Evolutionary conservation across 805 yeast genomes (phyloP).

Genomic region (Nakazawaea wickerhamii): DNA sequence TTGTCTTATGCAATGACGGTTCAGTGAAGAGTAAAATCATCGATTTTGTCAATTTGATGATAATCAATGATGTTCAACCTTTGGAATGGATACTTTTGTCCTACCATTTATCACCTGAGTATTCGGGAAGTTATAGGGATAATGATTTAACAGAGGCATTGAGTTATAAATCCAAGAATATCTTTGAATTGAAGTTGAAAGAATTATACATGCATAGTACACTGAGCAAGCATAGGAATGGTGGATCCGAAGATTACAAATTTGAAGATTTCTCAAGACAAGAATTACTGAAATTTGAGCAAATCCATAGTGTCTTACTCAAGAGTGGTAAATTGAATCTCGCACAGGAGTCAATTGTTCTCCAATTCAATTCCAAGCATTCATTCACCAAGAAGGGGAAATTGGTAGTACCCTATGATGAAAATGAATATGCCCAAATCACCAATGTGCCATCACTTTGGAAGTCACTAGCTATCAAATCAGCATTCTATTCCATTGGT

Average conservation of each 20-base stretch:
- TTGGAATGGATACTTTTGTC: constrained; percentile 49
- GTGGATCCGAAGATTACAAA: neutral
- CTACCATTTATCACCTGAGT: constrained; percentile 42
- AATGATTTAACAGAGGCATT: constrained; percentile 33
- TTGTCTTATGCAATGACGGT: constrained; percentile 10
- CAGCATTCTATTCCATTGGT: constrained; percentile 39
- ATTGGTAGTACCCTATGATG: constrained; percentile 16
- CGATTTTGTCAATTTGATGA: constrained; percentile 31
- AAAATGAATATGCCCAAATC: neutral
- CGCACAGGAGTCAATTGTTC: constrained; percentile 12
- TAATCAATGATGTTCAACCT: constrained; percentile 32
- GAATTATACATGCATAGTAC: constrained; percentile 16
- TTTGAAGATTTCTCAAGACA: constrained; percentile 13
- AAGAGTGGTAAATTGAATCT: constrained; percentile 13
- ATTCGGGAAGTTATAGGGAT: constrained; percentile 41
- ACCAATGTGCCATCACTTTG: constrained; percentile 14
- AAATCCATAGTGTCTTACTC: constrained; percentile 10
- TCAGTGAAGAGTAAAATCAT: constrained; percentile 27
- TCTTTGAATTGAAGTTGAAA: constrained; percentile 9
- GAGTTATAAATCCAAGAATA: constrained; percentile 21
- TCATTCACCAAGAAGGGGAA: constrained; percentile 15
- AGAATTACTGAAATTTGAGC: constrained; percentile 12
- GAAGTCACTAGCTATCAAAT: constrained; percentile 3
- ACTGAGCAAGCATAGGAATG: constrained; percentile 9
- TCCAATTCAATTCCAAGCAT: constrained; percentile 20